phyloP scores from a whole-genome alignment of 768 basidiomycete genomes.

The Calocybe indica region DNA sequence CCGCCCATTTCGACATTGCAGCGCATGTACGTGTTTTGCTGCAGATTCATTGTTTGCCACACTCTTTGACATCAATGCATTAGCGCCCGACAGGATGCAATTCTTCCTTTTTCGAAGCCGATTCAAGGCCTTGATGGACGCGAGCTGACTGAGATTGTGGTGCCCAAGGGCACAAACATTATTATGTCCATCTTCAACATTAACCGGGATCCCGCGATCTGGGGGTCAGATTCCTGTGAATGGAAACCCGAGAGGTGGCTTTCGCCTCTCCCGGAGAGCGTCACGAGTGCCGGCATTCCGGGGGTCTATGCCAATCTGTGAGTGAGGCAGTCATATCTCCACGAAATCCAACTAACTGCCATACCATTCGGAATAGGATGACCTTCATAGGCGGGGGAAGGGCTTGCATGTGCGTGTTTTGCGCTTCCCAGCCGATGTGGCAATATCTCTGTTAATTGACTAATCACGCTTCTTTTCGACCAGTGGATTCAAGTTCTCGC shows the following conservation, averaged over 20 bases:
- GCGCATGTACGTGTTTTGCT: slow-evolving; percentile 16
- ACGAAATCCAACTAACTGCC: background rate
- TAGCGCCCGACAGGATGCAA: slow-evolving; percentile 19
- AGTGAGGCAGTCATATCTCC: background rate
- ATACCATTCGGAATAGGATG: slow-evolving; percentile 17
- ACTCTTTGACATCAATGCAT: background rate
- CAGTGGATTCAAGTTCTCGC: slow-evolving; percentile 39
- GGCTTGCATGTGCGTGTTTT: slow-evolving; percentile 25
- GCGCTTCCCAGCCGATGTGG: background rate
- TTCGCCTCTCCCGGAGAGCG: slow-evolving; percentile 18
- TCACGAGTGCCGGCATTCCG: slow-evolving; percentile 14
- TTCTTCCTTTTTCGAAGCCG: slow-evolving; percentile 25
- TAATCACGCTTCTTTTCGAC: background rate
- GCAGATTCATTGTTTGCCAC: background rate
- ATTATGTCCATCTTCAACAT: slow-evolving; percentile 25
- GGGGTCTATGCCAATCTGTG: slow-evolving; percentile 20
- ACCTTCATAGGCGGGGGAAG: slow-evolving; percentile 27
- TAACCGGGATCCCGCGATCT: slow-evolving; percentile 30
- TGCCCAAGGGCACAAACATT: slow-evolving; percentile 25
- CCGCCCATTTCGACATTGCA: slow-evolving; percentile 13
- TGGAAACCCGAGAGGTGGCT: slow-evolving; percentile 40
- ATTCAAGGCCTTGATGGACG: slow-evolving; percentile 17
- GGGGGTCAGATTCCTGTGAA: slow-evolving; percentile 33
- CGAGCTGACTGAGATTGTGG: slow-evolving; percentile 17
- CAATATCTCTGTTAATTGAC: background rate